Base-by-base conservation (phyloP, 2,329 filamentous ascomycete species). In the Botryotinia globosa region DNA sequence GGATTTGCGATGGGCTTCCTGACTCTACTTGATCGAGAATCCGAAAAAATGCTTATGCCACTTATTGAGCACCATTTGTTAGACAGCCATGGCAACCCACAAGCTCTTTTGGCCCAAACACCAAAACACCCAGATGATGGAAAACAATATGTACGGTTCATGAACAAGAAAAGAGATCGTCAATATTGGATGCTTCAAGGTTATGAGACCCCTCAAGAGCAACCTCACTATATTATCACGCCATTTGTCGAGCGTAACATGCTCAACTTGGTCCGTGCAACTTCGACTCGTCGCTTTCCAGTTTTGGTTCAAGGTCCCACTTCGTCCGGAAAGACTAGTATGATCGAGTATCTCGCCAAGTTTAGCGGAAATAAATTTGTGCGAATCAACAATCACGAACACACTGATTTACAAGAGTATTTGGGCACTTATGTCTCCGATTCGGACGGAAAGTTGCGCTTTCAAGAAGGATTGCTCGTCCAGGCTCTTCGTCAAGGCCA, bases 271-370 rank as follows among this genome's bases (percentile, higher is more conserved):
- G 95, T 98, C 18, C 89, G 97, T 79, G 97, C 96, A 4, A 94
- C 94, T 25, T 98, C 95, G 0, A 99, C 95, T 7, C 86, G 94
- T 51, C 89, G 92, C 66, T 99, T 97, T 81, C 97, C 96, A 0
- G 93, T 99, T 66, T 86, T 99, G 16, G 92, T 99, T 32, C 96
- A 99, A 82, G 96, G 96, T 5, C 96, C 97, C 20, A 99, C 96
- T 0, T 99, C 97, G 8, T 93, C 95, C 20, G 96, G 96, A 76
- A 99, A 99, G 83, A 99, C 96, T 0, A 98, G 95, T 82, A 99
- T 99, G 96, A 97, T 99, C 59, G 95, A 98, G 82, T 98, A 97
- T 80, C 87, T 99, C 54, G 95, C 97, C n/a, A 96, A 97, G 79
- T 92, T 93, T 72, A 98, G 94, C 44, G 96, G 97, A 5, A 97